These are phyloP conservation scores for Ophiostoma sp. DNA, from an alignment of 2,329 filamentous ascomycete genomes.

Conservation along the genomic window DNA sequence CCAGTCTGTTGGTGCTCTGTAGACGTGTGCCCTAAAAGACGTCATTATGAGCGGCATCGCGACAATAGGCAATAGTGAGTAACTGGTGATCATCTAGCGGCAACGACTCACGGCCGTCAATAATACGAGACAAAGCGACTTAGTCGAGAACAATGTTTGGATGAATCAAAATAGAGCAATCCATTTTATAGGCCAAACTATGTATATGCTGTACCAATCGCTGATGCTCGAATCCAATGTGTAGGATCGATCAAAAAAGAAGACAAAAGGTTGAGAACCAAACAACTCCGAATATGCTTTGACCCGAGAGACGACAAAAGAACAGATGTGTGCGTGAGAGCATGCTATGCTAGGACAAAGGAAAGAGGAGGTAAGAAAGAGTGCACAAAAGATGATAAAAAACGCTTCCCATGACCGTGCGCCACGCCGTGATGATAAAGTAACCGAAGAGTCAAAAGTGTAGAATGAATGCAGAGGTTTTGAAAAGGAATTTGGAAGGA, in stretches of 20 bases:
- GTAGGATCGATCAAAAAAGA: neutral
- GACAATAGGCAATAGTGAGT: too few relatives aligned
- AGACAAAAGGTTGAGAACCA: neutral
- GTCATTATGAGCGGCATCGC: neutral
- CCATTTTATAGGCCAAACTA: neutral
- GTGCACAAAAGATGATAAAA: neutral
- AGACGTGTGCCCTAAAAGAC: neutral
- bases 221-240: neutral
- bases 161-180: neutral
- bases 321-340: neutral
- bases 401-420: constrained; percentile 17
- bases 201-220: neutral
- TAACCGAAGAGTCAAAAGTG: too few relatives aligned
- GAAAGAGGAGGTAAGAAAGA: constrained; percentile 7
- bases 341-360: constrained; percentile 16
- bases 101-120: too few relatives aligned
- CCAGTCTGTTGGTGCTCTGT: neutral
- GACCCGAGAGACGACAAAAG: neutral
- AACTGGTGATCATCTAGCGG: too few relatives aligned
- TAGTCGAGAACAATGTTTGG: neutral
- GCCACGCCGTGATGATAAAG: constrained; percentile 16
- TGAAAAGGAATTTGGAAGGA: neutral
- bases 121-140: too few relatives aligned
- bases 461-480: too few relatives aligned
- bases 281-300: neutral